Conservation (phyloP, 208 protist genomes). For the Crithidia acanthocephali region DNA sequence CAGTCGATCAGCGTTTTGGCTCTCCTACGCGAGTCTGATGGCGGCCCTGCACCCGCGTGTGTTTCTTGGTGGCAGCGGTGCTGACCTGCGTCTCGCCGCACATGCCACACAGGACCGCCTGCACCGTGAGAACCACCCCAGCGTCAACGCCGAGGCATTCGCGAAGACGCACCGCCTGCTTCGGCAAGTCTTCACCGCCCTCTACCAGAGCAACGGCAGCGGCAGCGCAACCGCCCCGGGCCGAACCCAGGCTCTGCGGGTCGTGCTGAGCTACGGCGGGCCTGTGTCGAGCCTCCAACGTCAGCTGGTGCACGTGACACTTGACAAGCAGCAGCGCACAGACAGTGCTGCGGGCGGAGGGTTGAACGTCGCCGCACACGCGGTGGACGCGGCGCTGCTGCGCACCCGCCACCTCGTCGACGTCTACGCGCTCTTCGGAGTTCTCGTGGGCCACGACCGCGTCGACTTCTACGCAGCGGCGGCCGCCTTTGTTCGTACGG, state of each 20-base stretch:
- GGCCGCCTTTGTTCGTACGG: slow-evolving; percentile 31
- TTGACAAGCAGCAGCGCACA: no score
- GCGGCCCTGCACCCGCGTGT: slow-evolving; percentile 24
- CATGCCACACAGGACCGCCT: not conserved
- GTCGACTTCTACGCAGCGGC: slow-evolving; percentile 60
- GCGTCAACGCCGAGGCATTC: slow-evolving; percentile 15
- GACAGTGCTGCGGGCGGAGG: no score
- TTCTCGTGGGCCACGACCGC: slow-evolving; percentile 49
- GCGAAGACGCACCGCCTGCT: slow-evolving; percentile 13
- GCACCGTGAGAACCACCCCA: not conserved
- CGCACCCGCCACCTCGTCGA: slow-evolving; percentile 42
- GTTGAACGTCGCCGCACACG: not conserved
- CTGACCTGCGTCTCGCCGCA: slow-evolving; percentile 3
- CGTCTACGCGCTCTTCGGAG: slow-evolving; percentile 51
- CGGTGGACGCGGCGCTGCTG: slow-evolving; percentile 30
- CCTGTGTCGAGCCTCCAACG: slow-evolving; percentile 22
- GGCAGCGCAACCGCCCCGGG: slow-evolving; percentile 17
- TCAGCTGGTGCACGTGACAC: slow-evolving; percentile 35
- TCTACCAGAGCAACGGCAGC: slow-evolving; percentile 10
- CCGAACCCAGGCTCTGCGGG: slow-evolving; percentile 33
- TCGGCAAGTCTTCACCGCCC: slow-evolving; percentile 20
- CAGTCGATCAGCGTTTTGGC: slow-evolving; percentile 39
- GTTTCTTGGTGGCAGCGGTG: slow-evolving; percentile 1
- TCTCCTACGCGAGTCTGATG: slow-evolving; percentile 35
- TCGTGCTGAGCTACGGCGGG: slow-evolving; percentile 44